Percentiles rank a stretch among this genome's conserved stretches.
Evolutionary conservation across 257 asterid species (phyloP).

Genomic region (Salvia rosmarinus): DNA sequence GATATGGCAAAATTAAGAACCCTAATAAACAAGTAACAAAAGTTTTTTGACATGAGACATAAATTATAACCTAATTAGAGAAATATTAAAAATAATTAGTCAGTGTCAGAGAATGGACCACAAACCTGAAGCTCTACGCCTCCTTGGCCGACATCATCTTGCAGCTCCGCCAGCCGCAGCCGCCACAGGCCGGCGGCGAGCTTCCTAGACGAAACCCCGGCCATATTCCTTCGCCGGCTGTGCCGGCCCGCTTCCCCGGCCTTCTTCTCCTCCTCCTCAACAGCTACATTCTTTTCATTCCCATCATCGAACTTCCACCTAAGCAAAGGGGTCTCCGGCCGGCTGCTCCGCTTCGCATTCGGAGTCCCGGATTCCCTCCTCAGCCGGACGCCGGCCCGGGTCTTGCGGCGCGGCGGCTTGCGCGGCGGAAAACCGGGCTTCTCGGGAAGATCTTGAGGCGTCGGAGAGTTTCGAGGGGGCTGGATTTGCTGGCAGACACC

Average conservation of each 20-base stretch:
- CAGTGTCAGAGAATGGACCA: neutral
- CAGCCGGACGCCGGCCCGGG: constrained; percentile 46
- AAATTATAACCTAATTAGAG: neutral
- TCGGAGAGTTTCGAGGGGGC: constrained; percentile 29
- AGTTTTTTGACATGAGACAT: neutral
- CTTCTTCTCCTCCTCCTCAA: constrained; percentile 50
- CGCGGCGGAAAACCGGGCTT: constrained; percentile 38
- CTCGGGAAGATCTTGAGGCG: constrained; percentile 45
- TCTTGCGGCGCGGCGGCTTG: constrained; percentile 53
- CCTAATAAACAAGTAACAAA: neutral
- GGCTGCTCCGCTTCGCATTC: constrained; percentile 41
- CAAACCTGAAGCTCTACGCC: constrained; percentile 47
- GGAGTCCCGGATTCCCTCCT: constrained; percentile 45
- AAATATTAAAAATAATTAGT: neutral
- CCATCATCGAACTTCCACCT: constrained; percentile 56
- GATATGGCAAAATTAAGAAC: too few relatives aligned
- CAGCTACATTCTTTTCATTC: constrained; percentile 26
- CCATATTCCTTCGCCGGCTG: constrained; percentile 35
- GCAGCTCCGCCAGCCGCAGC: constrained; percentile 47
- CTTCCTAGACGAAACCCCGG: constrained; percentile 55
- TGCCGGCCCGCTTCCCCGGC: constrained; percentile 37
- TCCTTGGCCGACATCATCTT: constrained; percentile 36
- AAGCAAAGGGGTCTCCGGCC: constrained; percentile 61
- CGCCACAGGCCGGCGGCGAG: constrained; percentile 66
- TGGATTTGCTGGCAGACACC: constrained; percentile 32